phyloP scores from a whole-genome alignment of 2,329 filamentous ascomycete species.

The Clarireedia monteithiana region DNA sequence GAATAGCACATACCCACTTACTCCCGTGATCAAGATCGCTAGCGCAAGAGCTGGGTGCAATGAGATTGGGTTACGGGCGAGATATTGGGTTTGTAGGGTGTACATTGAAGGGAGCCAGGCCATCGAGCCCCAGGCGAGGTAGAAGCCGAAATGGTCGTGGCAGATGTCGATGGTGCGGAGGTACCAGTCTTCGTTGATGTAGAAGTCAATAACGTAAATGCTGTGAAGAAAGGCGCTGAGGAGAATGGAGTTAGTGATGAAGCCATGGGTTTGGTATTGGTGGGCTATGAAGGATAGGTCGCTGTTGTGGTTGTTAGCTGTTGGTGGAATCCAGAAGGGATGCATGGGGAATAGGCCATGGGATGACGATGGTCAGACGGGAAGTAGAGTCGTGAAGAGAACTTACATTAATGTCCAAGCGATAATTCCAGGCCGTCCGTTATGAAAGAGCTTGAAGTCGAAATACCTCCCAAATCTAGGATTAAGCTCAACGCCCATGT shows the following conservation, averaged over 20 bases:
- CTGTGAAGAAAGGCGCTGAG: constrained; percentile 37
- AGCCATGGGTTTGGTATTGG: constrained; percentile 35
- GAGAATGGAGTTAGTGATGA: constrained; percentile 35
- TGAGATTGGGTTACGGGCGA: constrained; percentile 34
- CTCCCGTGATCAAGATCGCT: constrained; percentile 26
- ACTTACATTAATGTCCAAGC: constrained; percentile 39
- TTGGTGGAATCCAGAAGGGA: not conserved
- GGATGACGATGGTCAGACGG: not conserved
- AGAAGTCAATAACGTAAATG: constrained; percentile 41
- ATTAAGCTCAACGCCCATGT: constrained; percentile 40
- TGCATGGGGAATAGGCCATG: not conserved
- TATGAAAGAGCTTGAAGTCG: constrained; percentile 41
- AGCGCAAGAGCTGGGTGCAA: constrained; percentile 23
- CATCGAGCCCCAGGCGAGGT: constrained; percentile 36
- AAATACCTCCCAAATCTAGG: constrained; percentile 35
- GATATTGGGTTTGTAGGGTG: constrained; percentile 40
- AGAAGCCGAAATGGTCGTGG: constrained; percentile 37
- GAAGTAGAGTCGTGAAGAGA: not conserved
- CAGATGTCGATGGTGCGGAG: constrained; percentile 36
- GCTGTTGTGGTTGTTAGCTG: constrained; percentile 18
- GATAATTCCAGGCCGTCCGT: constrained; percentile 40
- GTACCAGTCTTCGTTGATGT: constrained; percentile 42
- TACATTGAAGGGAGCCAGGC: constrained; percentile 39
- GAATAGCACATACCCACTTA: constrained; percentile 37
- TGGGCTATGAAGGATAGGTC: constrained; percentile 34